Percentiles rank a stretch among this genome's conserved stretches.
phyloP scores from a whole-genome alignment of 2,329 filamentous ascomycete species.

The Phialocephala sp. region DNA sequence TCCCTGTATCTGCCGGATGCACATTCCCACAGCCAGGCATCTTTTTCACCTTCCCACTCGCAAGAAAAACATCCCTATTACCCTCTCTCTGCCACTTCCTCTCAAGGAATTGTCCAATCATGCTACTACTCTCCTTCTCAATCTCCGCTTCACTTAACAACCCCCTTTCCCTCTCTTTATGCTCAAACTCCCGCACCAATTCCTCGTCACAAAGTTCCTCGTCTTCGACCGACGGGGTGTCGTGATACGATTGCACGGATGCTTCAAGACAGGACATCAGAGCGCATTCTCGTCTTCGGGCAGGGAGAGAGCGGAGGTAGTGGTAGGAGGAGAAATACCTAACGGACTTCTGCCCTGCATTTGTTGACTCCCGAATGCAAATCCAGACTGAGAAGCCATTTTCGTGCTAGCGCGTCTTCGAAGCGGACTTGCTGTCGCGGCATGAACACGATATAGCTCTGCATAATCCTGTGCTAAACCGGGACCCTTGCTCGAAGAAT shows the following conservation, averaged over 20 bases:
- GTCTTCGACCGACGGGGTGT: not conserved
- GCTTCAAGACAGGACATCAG: not conserved
- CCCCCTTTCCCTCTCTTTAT: not conserved
- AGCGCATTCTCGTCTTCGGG: constrained; percentile 1
- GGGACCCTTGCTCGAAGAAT: constrained; percentile 11
- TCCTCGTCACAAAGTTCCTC: not conserved
- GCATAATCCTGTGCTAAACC: constrained; percentile 28
- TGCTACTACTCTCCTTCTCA: not conserved
- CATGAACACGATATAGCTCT: constrained; percentile 30
- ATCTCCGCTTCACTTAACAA: not conserved
- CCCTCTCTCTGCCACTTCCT: not conserved
- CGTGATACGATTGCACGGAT: not conserved
- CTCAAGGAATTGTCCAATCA: not conserved
- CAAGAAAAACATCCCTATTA: not conserved
- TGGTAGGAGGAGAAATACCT: constrained; percentile 19
- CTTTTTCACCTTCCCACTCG: not conserved
- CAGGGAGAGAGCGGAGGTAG: constrained; percentile 13
- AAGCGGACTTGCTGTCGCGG: constrained; percentile 32
- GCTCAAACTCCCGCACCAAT: not conserved
- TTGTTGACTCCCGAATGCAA: not conserved
- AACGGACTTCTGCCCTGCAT: not conserved
- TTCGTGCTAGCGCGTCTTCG: constrained; percentile 24
- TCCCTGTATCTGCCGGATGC: not conserved
- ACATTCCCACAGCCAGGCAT: constrained; percentile 1
- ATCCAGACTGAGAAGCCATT: constrained; percentile 20